A percentile compares a stretch with the other conserved stretches of the same genome.
phyloP scores from a whole-genome alignment of 176 grass and related monocot species.

The Paspalum notatum region DNA sequence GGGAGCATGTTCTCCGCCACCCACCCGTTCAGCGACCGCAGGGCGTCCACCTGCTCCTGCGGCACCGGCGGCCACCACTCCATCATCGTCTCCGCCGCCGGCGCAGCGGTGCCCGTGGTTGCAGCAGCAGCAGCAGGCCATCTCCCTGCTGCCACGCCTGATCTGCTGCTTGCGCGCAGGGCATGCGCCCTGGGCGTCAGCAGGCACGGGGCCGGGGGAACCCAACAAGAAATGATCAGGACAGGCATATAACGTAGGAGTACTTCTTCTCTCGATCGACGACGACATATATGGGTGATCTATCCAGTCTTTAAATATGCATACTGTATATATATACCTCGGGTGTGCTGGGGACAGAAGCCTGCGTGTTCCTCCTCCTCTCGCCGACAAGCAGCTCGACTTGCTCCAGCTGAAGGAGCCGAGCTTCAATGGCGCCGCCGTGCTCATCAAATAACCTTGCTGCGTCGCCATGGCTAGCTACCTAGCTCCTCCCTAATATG shows the following conservation, averaged over 20 bases:
- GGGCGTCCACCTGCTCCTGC: conserved; percentile 43
- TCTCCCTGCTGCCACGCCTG: neutral
- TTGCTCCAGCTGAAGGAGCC: neutral
- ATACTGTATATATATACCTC: neutral
- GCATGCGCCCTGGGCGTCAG: neutral
- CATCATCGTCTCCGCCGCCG: neutral
- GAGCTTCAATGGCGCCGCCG: neutral
- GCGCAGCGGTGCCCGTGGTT: neutral
- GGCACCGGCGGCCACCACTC: neutral
- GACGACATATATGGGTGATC: too few relatives aligned
- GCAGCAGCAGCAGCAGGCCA: neutral
- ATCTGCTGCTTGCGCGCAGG: neutral
- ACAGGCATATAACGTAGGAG: neutral
- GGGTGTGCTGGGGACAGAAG: neutral
- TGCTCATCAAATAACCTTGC: neutral
- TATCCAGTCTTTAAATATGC: too few relatives aligned
- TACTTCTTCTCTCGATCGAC: too few relatives aligned
- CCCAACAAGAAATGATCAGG: neutral
- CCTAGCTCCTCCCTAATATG: too few relatives aligned
- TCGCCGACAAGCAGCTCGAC: neutral
- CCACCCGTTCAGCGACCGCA: conserved; percentile 46
- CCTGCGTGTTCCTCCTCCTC: neutral
- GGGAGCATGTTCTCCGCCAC: conserved; percentile 53
- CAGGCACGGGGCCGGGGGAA: too few relatives aligned
- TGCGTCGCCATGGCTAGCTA: neutral